Evolutionary conservation across 1,284 basidiomycete species (phyloP).

Genomic region (Porodaedalea pini): DNA sequence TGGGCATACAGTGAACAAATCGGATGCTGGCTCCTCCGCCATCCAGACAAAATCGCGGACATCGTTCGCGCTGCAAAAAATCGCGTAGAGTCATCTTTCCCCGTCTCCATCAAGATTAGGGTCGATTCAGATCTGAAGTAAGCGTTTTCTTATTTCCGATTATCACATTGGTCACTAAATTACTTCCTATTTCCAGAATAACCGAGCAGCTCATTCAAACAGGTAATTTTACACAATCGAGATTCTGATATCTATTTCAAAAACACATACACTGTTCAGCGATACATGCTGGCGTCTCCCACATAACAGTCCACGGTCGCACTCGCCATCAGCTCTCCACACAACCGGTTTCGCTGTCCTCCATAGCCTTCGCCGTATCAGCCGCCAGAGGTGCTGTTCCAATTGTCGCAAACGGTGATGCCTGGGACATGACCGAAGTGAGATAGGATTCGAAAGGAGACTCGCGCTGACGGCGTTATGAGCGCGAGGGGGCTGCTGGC

Average conservation of each 20-base stretch:
- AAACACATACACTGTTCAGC: conserved; percentile 24
- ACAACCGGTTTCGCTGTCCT: conserved; percentile 45
- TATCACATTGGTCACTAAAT: not conserved
- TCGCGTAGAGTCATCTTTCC: conserved; percentile 42
- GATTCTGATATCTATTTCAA: not conserved
- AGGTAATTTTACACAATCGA: conserved; percentile 19
- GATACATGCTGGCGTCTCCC: conserved; percentile 39
- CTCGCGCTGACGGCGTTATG: conserved; percentile 52
- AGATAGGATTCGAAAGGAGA: conserved; percentile 38
- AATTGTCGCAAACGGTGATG: conserved; percentile 53
- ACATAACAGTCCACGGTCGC: conserved; percentile 54
- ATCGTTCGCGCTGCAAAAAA: conserved; percentile 50
- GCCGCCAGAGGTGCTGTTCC: conserved; percentile 46
- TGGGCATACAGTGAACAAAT: conserved; percentile 55
- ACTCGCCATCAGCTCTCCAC: conserved; percentile 50
- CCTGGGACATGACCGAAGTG: conserved; percentile 47
- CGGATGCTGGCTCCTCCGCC: conserved; percentile 51
- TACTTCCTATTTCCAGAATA: conserved; percentile 27
- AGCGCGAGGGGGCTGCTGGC: conserved; percentile 54
- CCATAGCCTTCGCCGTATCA: conserved; percentile 49
- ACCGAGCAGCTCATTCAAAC: conserved; percentile 48
- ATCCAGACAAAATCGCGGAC: conserved; percentile 52
- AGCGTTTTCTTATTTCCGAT: conserved; percentile 16
- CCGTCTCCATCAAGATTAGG: conserved; percentile 57
- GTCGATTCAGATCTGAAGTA: conserved; percentile 46